These are phyloP conservation scores for Botrytis fabae DNA, from an alignment of 2,329 filamentous ascomycete species.

Conservation along the genomic window DNA sequence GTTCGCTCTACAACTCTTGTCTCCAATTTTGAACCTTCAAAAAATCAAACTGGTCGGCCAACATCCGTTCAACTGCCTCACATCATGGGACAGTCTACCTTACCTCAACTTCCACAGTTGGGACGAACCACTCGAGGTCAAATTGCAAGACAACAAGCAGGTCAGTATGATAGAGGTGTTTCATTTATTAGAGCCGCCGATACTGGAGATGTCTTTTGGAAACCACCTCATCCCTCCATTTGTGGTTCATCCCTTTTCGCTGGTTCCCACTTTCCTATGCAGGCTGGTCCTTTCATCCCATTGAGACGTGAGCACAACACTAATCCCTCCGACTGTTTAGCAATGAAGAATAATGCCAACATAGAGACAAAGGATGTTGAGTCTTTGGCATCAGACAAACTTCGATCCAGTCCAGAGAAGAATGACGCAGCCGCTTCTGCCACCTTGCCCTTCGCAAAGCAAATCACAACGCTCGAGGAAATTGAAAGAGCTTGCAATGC, in stretches of 20 bases:
- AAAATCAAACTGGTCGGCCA: neutral
- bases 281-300: neutral
- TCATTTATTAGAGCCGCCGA: constrained; percentile 21
- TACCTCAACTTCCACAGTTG: constrained; percentile 18
- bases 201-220: constrained; percentile 15
- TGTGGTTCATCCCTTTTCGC: constrained; percentile 27
- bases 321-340: constrained; percentile 31
- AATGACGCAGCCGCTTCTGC: neutral
- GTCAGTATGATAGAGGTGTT: constrained; percentile 37
- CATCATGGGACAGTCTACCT: constrained; percentile 2
- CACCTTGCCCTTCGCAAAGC: constrained; percentile 17
- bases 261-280: constrained; percentile 19
- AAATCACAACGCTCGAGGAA: constrained; percentile 36
- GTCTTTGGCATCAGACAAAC: neutral
- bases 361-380: constrained; percentile 5
- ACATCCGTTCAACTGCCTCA: constrained; percentile 3
- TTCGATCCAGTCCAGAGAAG: neutral
- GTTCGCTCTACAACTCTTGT: neutral
- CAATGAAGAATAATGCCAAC: constrained; percentile 21
- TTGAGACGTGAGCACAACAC: constrained; percentile 18
- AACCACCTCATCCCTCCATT: constrained; percentile 23
- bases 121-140: constrained; percentile 36
- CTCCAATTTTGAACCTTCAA: constrained; percentile 9
- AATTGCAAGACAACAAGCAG: constrained; percentile 37
- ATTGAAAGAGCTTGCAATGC: constrained; percentile 31